Percentiles rank a stretch among this genome's conserved stretches.
These are phyloP conservation scores for Glycine tomentella DNA, from an alignment of 306 rosid genomes.

Conservation along the genomic window DNA sequence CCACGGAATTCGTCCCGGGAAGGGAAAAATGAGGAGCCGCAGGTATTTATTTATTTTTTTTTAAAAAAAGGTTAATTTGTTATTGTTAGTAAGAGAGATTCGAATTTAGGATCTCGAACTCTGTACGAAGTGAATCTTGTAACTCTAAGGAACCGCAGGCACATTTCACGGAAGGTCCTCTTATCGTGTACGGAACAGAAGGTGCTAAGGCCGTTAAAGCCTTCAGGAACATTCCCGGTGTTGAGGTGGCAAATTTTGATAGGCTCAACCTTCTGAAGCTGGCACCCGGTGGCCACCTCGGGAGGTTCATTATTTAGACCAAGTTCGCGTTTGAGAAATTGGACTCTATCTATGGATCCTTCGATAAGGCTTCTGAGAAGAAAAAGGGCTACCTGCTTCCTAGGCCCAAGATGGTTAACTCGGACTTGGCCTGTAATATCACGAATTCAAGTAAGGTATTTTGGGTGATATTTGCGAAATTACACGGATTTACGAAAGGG, in stretches of 20 bases:
- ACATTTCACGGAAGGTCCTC: conserved; percentile 71
- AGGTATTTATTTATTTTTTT: too few relatives aligned
- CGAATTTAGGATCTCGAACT: too few relatives aligned
- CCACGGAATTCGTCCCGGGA: conserved; percentile 70
- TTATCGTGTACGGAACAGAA: conserved; percentile 71
- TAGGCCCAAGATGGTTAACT: conserved; percentile 72
- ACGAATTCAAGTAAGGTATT: too few relatives aligned
- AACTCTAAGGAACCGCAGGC: conserved; percentile 70
- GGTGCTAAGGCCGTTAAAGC: conserved; percentile 79
- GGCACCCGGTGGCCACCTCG: conserved; percentile 84
- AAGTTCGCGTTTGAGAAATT: conserved; percentile 81
- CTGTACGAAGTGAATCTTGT: too few relatives aligned
- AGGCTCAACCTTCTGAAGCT: conserved; percentile 75
- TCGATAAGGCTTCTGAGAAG: conserved; percentile 74
- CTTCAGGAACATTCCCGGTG: conserved; percentile 72
- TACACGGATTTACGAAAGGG: too few relatives aligned
- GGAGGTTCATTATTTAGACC: conserved; percentile 79
- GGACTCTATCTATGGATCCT: conserved; percentile 76
- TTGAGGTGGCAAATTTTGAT: conserved; percentile 71
- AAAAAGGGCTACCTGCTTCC: conserved; percentile 73
- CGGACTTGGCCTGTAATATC: too few relatives aligned
- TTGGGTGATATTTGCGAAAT: too few relatives aligned
- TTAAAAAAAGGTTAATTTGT: too few relatives aligned
- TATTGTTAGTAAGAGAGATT: too few relatives aligned
- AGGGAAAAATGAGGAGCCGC: conserved; percentile 78